phyloP scores from a whole-genome alignment of 2,329 filamentous ascomycete species.

The Teratosphaeria destructans region DNA sequence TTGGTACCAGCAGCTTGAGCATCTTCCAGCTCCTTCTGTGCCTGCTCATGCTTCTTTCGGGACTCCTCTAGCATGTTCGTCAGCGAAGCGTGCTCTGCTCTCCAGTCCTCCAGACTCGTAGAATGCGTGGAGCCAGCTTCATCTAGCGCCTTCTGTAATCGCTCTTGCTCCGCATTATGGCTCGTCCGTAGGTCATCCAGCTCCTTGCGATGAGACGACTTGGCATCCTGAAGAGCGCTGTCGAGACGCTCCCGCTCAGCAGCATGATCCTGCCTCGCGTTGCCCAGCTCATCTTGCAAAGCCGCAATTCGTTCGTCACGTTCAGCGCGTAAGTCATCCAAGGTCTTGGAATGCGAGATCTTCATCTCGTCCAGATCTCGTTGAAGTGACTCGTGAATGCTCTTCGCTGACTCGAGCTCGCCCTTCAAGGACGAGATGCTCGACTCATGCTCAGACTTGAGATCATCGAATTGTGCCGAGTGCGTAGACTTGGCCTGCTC shows the following conservation, averaged over 20 bases:
- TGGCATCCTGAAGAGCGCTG: background rate
- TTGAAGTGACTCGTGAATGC: background rate
- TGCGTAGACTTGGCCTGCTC: background rate
- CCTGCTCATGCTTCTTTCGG: background rate
- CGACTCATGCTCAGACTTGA: background rate
- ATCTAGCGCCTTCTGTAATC: background rate
- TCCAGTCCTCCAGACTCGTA: background rate
- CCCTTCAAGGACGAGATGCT: background rate
- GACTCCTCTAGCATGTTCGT: background rate
- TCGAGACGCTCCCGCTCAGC: background rate
- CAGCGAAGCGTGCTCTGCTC: background rate
- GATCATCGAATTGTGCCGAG: background rate
- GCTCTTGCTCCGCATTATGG: background rate
- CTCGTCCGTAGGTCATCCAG: background rate
- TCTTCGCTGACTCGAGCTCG: background rate
- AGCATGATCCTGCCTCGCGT: background rate
- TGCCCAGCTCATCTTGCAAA: background rate
- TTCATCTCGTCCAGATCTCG: background rate
- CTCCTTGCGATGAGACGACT: background rate
- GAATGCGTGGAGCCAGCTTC: background rate
- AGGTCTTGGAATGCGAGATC: background rate
- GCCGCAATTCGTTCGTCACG: background rate
- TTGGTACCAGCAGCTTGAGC: background rate
- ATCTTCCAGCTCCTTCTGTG: background rate
- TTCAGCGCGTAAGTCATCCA: slow-evolving; percentile 2